Percentiles rank a stretch among this genome's conserved stretches.
Conservation (phyloP, 176 grass and related monocot species). For the Carex parvula region DNA sequence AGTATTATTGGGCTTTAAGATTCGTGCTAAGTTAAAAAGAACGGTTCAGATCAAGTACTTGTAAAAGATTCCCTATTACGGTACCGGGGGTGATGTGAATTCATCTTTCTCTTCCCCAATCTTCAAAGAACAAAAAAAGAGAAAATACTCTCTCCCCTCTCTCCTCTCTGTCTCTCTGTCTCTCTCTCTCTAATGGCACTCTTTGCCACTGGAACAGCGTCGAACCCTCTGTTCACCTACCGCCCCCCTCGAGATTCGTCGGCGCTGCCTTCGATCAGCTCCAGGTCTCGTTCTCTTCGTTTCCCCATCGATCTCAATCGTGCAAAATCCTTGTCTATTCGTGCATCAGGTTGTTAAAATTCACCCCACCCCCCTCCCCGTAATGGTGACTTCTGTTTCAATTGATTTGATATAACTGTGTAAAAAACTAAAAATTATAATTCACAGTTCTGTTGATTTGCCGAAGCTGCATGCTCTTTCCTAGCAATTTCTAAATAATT, state of each 20-base stretch:
- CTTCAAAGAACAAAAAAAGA: neutral
- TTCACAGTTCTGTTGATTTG: neutral
- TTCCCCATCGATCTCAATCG: constrained; percentile 17
- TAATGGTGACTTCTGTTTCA: neutral
- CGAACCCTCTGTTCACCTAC: neutral
- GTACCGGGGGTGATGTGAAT: too few relatives aligned
- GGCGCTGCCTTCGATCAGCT: neutral
- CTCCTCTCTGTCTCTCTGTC: neutral
- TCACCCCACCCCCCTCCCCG: neutral
- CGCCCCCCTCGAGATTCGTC: neutral
- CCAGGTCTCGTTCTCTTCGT: constrained; percentile 13
- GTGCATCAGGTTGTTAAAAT: constrained; percentile 14
- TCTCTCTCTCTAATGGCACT: constrained; percentile 12
- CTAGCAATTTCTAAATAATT: neutral
- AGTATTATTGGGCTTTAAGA: too few relatives aligned
- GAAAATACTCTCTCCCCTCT: neutral
- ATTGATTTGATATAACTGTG: neutral
- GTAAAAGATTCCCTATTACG: too few relatives aligned
- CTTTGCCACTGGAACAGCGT: constrained; percentile 10
- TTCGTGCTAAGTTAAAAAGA: too few relatives aligned
- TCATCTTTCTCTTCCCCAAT: neutral
- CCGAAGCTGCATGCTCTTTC: neutral
- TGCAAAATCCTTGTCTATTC: constrained; percentile 5
- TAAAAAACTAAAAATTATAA: neutral
- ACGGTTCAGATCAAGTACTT: too few relatives aligned